Evolutionary conservation across 2,329 filamentous ascomycete species (phyloP), one percentile per base, ranked within the genome.

Genomic region (Paecilomyces variotii): DNA sequence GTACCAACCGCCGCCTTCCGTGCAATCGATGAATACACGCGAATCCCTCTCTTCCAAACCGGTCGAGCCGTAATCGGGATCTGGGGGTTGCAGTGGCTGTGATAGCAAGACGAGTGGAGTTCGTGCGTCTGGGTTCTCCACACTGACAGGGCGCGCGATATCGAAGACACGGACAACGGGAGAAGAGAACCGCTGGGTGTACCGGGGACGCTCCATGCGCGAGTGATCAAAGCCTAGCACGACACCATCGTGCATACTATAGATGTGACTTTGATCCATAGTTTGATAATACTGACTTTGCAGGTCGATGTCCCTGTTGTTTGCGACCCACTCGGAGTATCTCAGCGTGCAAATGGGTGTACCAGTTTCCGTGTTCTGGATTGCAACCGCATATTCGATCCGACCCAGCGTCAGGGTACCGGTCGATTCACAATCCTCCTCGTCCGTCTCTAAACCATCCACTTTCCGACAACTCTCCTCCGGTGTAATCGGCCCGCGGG

Each of bases 241-340:
- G 39, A 87, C 85, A 50, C 94, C 94, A 65, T 97, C 90, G 67
- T 91, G 89, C 65, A 87, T 86, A 64, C 88, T 90, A 64, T 93
- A 93, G 55, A 97, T 87, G 74, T 97, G 97, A 61, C 88, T 89
- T 64, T 89, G 87, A 71, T 97, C 92, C 70, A 92, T 87, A 0
- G 91, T 91, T 10, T 80, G 77, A 12, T 83, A 83, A 68, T 97
- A 94, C 69, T 97, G 91, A 55, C 84, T 84, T 67, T 91, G 87
- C 5, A 99, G 84, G 70, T 99, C 94, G 62, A 84, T 84, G 73
- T 99, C 93, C 61, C 87, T 89, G 60, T 88, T 95, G 73, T 99
- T 99, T 12, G 92, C 90, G 0, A 86, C 87, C 94, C 94, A 99
- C 72, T 99, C 94, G 10, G 91, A 89, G 70, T 95, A 99, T 64